These are phyloP conservation scores for Schizophyllum commune DNA, from an alignment of 1,284 basidiomycete genomes.

Conservation along the genomic window DNA sequence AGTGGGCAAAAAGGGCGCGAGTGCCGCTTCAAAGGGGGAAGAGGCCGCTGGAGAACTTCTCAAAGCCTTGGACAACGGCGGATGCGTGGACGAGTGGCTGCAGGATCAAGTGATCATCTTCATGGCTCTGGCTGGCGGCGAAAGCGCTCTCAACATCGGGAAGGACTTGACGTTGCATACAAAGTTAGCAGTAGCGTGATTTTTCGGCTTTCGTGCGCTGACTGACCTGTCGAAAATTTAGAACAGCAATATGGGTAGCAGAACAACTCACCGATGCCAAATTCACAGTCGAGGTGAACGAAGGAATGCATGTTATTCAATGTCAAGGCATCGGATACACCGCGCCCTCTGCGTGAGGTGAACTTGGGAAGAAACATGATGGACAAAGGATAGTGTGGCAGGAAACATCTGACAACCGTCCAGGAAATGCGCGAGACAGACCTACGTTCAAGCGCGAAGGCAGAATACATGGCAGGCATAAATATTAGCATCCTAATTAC, in stretches of 20 bases:
- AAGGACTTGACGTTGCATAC: conserved; percentile 58
- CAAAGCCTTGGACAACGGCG: conserved; percentile 46
- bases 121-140: conserved; percentile 60
- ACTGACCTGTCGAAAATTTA: conserved; percentile 16
- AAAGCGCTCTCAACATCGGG: conserved; percentile 42
- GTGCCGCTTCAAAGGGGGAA: conserved; percentile 40
- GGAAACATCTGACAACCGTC: no score
- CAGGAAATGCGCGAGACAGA: no score
- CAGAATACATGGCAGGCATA: conserved; percentile 10
- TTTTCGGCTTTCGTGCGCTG: not conserved
- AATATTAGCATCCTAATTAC: not conserved
- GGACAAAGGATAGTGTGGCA: no score
- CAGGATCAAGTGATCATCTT: conserved; percentile 73
- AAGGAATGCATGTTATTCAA: conserved; percentile 26
- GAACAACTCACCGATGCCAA: conserved; percentile 56
- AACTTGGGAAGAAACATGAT: no score
- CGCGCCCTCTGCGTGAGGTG: not conserved
- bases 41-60: conserved; percentile 51
- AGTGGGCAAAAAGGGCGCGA: conserved; percentile 41
- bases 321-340: conserved; percentile 14
- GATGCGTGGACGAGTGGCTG: conserved; percentile 57
- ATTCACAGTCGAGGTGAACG: conserved; percentile 41
- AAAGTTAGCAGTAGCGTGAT: conserved; percentile 30
- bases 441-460: no score
- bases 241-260: conserved; percentile 67